A percentile compares a stretch with the other conserved stretches of the same genome.
These are phyloP conservation scores for Amphicarpaea edgeworthii DNA, from an alignment of 306 rosid species.

Conservation along the genomic window DNA sequence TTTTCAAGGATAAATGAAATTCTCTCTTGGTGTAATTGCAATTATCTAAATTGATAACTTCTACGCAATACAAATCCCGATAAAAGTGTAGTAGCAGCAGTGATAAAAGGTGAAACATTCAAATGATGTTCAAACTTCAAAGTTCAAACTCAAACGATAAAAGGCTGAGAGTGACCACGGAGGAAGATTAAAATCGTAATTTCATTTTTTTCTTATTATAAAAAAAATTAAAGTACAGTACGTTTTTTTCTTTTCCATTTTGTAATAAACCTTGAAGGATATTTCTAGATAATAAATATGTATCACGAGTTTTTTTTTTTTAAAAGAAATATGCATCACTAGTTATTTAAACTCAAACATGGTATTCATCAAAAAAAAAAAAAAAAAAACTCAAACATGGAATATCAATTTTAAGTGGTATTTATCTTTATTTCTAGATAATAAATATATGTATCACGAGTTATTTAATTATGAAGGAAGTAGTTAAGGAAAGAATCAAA, in stretches of 20 bases:
- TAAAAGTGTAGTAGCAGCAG: neutral
- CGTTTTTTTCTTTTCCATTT: neutral
- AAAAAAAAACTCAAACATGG: too few relatives aligned
- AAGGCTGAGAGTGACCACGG: conserved; percentile 13
- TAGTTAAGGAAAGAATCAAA: conserved; percentile 41
- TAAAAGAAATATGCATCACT: too few relatives aligned
- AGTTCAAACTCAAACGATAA: conserved; percentile 17
- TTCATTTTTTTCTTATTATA: neutral
- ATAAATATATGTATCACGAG: neutral
- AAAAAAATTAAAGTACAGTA: too few relatives aligned
- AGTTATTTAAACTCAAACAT: too few relatives aligned
- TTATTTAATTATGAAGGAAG: neutral
- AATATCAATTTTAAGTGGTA: neutral
- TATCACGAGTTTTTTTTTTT: neutral
- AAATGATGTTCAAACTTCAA: conserved; percentile 9
- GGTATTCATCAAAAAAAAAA: too few relatives aligned
- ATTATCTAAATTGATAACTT: neutral
- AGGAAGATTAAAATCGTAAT: neutral
- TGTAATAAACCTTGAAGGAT: neutral
- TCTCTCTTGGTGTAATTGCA: neutral
- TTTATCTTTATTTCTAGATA: neutral
- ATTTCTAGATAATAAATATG: neutral
- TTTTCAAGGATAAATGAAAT: neutral
- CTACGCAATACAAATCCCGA: conserved; percentile 39
- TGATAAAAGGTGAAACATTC: conserved; percentile 7